Percentiles rank a stretch among this genome's conserved stretches.
Conservation (phyloP, 2,329 filamentous ascomycete genomes). For the Westerdykella sp. region DNA sequence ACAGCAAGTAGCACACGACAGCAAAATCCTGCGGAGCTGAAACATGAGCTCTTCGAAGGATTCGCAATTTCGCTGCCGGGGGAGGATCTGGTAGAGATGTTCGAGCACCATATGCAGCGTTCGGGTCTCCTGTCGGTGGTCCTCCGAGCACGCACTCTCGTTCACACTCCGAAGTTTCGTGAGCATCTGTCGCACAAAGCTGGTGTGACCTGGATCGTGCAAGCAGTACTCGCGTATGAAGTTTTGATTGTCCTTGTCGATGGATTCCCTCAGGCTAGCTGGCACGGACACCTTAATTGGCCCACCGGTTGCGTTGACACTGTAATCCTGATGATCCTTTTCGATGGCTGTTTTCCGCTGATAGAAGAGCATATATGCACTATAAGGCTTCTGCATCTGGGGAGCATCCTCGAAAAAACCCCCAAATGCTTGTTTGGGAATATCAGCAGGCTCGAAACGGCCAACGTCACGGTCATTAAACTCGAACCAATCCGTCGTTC, state of each 20-base stretch:
- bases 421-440: slow-evolving; percentile 69
- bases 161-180: slow-evolving; percentile 49
- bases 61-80: slow-evolving; percentile 62
- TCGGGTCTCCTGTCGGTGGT: slow-evolving; percentile 42
- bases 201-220: slow-evolving; percentile 64
- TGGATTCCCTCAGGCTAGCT: slow-evolving; percentile 46
- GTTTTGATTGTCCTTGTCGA: slow-evolving; percentile 65
- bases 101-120: slow-evolving; percentile 53
- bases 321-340: slow-evolving; percentile 23
- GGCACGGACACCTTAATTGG: slow-evolving; percentile 45
- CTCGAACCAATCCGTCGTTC: slow-evolving; percentile 65
- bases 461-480: slow-evolving; percentile 89
- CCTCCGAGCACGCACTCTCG: slow-evolving; percentile 44
- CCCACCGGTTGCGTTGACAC: slow-evolving; percentile 39
- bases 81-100: slow-evolving; percentile 70
- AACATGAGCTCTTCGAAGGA: slow-evolving; percentile 54
- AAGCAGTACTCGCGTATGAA: slow-evolving; percentile 73
- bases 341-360: slow-evolving; percentile 66
- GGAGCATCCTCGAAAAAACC: slow-evolving; percentile 32
- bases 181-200: slow-evolving; percentile 61
- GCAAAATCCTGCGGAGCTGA: slow-evolving; percentile 50
- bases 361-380: slow-evolving; percentile 98
- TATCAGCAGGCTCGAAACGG: slow-evolving; percentile 64
- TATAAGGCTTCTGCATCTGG: slow-evolving; percentile 41
- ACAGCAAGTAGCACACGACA: slow-evolving; percentile 49